Evolutionary conservation across 1,284 basidiomycete species (phyloP), one percentile per base, ranked within the genome.

Genomic region (Rhizoctonia solani): DNA sequence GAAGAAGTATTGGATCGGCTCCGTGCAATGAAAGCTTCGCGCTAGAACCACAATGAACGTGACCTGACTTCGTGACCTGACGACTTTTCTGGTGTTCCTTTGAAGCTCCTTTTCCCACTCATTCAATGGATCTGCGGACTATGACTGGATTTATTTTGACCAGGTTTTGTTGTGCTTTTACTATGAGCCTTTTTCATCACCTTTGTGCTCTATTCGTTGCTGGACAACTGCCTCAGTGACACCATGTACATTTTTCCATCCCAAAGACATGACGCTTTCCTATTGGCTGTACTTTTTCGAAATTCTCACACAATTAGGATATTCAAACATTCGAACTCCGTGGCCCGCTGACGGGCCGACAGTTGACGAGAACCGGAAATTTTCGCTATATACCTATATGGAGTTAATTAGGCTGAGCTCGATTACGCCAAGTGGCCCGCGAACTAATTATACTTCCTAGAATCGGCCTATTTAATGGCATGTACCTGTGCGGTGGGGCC

Each of bases 1-100:
- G 58, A 63, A 19, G 58, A 63, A 42, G 58, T 63, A 11, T 41
- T 63, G 34, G 58, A 63, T n/a, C 46, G 58, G 34, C 58, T 63
- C 25, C 58, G 58, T 16, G 47, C 46, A 5, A 63, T 63, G 58
- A 63, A 63, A 25, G 21, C 56, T n/a, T 19, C 58, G 16, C 58
- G 58, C 34, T 63, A 47, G 47, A 27, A 16, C 9, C 44, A 19
- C 25, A 19, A 30, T 52, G 49, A 11, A 8, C 32, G 44, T 5
- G 2, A 52, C 47, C 39, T 39, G 19, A 14, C 21, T 32, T 52
- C 21, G 32, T 25, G 58, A 50, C 13, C 14, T 61, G 21, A 37
- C n/a, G 23, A 50, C 23, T 49, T 29, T 19, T 49, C 19, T 47
- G 46, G 14, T 27, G 37, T 39, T 8, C 37, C 16, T 8, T 39